Base-by-base conservation (phyloP, 1,284 basidiomycete genomes). In the Chiua sp. region DNA sequence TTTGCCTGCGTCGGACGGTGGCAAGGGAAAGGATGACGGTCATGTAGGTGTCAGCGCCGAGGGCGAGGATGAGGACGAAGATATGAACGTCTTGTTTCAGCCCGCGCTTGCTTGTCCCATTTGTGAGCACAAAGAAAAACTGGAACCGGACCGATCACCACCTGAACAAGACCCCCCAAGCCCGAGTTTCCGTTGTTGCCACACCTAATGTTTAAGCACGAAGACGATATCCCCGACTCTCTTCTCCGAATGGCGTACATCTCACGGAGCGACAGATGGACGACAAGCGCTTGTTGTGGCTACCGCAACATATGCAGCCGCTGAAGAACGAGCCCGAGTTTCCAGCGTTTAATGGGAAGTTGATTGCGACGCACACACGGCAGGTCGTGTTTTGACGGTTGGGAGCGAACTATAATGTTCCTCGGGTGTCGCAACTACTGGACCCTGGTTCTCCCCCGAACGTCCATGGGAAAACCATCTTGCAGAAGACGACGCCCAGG, bases 291-390 rank as follows among this genome's bases (percentile, higher is more conserved):
- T 30, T 62, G 37, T 65, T 64, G 52, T 64, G 63, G 63, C 51
- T 64, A 4, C 63, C 63, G 7, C 63, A 60, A 23, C 59, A 61
- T 50, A 4, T 65, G 30, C 58, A 63, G 12, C 63, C 63, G 28
- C 12, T 56, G 47, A 16, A 8, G 11, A 26, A 3, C 4, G 30
- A 49, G 23, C 42, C 33, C 3, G 55, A 54, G 16, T 63, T 63
- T 55, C 32, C 47, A 13, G 32, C 48, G 20, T 42, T 63, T n/a
- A 51, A 59, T 30, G 23, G 32, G 26, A 63, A 37, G 47, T 47
- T 59, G 61, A 63, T 63, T 23, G n/a, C 59, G 39, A 59, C 61
- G 11, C 57, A 63, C 32, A 55, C 46, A 20, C 56, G 37, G 23
- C 47, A 35, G 7, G 49, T 59, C 6, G 26, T 7, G 63, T 63